These are phyloP conservation scores for Lasiodiplodia sp. DNA, from an alignment of 2,329 filamentous ascomycete genomes.

Conservation along the genomic window DNA sequence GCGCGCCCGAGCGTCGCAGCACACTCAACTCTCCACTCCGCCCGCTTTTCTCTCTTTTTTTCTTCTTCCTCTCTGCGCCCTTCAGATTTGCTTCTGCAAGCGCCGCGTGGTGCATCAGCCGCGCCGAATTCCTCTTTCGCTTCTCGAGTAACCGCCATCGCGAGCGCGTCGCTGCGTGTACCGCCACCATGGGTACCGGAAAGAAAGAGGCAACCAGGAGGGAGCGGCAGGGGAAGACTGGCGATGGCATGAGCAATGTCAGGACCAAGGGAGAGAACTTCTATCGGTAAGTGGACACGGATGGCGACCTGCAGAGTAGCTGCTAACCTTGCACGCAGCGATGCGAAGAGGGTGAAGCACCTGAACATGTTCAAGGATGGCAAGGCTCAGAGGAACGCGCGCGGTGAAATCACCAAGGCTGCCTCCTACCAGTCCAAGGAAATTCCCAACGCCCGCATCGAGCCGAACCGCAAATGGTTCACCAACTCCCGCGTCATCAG, in stretches of 20 bases:
- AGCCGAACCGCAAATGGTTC: constrained; percentile 98
- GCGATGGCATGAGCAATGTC: constrained; percentile 90
- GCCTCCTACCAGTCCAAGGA: constrained; percentile 86
- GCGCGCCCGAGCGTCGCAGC: constrained; percentile 11
- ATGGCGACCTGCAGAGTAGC: neutral
- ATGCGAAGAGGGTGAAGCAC: constrained; percentile 86
- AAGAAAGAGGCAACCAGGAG: constrained; percentile 91
- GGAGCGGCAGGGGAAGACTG: constrained; percentile 82
- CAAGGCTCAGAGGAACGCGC: constrained; percentile 79
- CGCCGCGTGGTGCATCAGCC: constrained; percentile 23
- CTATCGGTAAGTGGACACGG: constrained; percentile 70
- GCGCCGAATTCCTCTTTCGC: neutral
- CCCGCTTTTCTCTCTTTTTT: constrained; percentile 4
- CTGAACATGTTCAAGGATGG: constrained; percentile 92
- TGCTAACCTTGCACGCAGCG: constrained; percentile 43
- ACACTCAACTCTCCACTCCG: constrained; percentile 11
- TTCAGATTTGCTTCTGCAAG: constrained; percentile 24
- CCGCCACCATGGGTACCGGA: constrained; percentile 75
- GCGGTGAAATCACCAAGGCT: constrained; percentile 83
- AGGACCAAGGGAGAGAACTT: constrained; percentile 98
- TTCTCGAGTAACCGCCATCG: neutral
- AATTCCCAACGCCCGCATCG: constrained; percentile 81
- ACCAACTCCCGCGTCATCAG: constrained; percentile 90
- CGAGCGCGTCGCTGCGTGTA: constrained; percentile 34
- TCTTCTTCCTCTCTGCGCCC: neutral